Evolutionary conservation across 2,329 filamentous ascomycete genomes (phyloP).

Genomic region (Colletotrichum somersetense): DNA sequence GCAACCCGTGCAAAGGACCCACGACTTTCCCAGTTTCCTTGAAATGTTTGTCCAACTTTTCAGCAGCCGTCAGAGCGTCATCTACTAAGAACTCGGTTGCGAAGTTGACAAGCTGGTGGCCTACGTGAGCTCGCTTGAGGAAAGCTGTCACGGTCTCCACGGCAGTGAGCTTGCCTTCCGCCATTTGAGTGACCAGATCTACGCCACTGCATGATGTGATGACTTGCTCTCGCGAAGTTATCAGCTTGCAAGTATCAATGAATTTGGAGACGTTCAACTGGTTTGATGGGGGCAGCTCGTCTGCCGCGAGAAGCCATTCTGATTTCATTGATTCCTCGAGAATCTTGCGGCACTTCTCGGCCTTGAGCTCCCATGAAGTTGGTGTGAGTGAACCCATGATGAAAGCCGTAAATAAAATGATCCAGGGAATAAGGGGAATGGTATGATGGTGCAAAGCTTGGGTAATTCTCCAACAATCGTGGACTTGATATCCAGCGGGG

Average conservation of each 20-base stretch:
- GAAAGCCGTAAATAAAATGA: too few relatives aligned
- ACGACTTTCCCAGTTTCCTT: slow-evolving; percentile 50
- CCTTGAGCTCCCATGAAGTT: slow-evolving; percentile 27
- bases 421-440: neutral
- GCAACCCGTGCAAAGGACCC: slow-evolving; percentile 61
- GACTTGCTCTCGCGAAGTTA: slow-evolving; percentile 52
- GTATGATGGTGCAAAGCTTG: neutral
- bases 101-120: slow-evolving; percentile 57
- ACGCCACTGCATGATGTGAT: slow-evolving; percentile 54
- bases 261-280: slow-evolving; percentile 23
- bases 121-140: slow-evolving; percentile 62
- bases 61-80: slow-evolving; percentile 54
- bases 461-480: neutral
- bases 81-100: slow-evolving; percentile 53
- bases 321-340: slow-evolving; percentile 21
- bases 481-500: neutral
- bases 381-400: neutral
- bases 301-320: slow-evolving; percentile 22
- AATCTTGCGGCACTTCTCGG: slow-evolving; percentile 14
- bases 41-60: slow-evolving; percentile 57
- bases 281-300: slow-evolving; percentile 3
- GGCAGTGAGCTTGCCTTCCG: slow-evolving; percentile 48
- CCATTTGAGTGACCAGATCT: slow-evolving; percentile 48
- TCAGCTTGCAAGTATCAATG: slow-evolving; percentile 45
- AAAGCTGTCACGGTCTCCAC: slow-evolving; percentile 57